These are phyloP conservation scores for Acanthamoeba rhysodes DNA, from an alignment of 208 protist species.

Conservation along the genomic window DNA sequence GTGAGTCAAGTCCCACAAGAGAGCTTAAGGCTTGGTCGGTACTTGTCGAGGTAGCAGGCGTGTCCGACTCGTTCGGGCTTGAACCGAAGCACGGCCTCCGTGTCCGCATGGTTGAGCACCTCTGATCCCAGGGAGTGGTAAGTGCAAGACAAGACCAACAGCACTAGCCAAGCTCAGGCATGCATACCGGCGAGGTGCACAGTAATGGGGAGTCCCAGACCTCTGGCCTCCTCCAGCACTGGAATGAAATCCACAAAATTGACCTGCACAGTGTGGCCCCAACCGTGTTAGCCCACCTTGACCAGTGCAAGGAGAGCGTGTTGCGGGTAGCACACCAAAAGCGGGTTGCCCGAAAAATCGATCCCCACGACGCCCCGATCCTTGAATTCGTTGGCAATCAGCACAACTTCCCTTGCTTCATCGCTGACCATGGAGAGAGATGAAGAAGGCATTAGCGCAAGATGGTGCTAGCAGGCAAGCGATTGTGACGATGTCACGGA, in stretches of 20 bases:
- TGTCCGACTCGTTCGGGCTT: slow-evolving; percentile 52
- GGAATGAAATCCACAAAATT: slow-evolving; percentile 25
- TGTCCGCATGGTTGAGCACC: slow-evolving; percentile 54
- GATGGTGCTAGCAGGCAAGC: neutral
- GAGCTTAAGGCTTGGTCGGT: neutral
- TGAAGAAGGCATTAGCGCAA: neutral
- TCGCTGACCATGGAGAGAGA: neutral
- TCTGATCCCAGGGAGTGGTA: neutral
- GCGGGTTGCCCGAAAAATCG: slow-evolving; percentile 55
- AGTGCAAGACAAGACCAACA: neutral
- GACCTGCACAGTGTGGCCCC: neutral
- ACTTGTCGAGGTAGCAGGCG: slow-evolving; percentile 47
- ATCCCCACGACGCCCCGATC: slow-evolving; percentile 44
- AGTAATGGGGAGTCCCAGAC: neutral
- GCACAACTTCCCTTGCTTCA: slow-evolving; percentile 36
- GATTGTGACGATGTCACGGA: neutral
- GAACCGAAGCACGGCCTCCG: slow-evolving; percentile 56
- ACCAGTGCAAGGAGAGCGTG: neutral
- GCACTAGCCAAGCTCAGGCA: neutral
- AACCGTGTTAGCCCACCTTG: too few relatives aligned
- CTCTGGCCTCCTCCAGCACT: neutral
- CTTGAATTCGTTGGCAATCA: neutral
- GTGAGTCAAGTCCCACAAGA: neutral
- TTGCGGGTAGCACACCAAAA: neutral
- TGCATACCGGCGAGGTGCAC: slow-evolving; percentile 1